phyloP scores from a whole-genome alignment of 176 grass and related monocot genomes.

The Oryza punctata region DNA sequence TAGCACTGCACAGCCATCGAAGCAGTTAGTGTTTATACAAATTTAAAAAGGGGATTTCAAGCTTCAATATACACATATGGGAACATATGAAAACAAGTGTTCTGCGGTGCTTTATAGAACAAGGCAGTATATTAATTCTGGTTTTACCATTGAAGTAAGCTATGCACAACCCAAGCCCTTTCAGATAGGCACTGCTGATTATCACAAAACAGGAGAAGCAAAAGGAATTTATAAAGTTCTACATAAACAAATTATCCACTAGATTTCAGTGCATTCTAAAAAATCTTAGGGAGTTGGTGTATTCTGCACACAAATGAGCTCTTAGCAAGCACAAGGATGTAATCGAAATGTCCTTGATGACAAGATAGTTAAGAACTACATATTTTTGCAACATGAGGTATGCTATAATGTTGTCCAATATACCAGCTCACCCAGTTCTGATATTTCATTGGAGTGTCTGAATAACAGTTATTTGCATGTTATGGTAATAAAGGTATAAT shows the following conservation, averaged over 20 bases:
- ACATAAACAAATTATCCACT: neutral
- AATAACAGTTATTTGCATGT: neutral
- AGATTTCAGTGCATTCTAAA: neutral
- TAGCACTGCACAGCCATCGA: conserved; percentile 63
- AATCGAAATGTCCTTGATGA: neutral
- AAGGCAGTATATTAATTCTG: conserved; percentile 17
- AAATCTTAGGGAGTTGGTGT: neutral
- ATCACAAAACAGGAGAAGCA: neutral
- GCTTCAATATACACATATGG: conserved; percentile 11
- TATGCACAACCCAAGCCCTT: neutral
- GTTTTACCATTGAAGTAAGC: neutral
- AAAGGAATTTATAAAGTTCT: neutral
- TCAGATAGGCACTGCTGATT: neutral
- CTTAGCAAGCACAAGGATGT: neutral
- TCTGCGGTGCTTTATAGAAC: neutral
- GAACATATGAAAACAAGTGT: conserved; percentile 9
- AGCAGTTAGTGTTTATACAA: conserved; percentile 6
- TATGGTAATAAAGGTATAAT: conserved; percentile 2
- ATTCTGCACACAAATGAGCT: neutral
- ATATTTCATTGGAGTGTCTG: neutral
- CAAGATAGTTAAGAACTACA: conserved; percentile 6
- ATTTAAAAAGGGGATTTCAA: neutral
- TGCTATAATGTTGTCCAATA: neutral
- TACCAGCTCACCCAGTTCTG: neutral
- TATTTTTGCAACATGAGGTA: neutral